Evolutionary conservation across 495 filamentous ascomycete species (phyloP).

Genomic region (Chaetomium fimeti): DNA sequence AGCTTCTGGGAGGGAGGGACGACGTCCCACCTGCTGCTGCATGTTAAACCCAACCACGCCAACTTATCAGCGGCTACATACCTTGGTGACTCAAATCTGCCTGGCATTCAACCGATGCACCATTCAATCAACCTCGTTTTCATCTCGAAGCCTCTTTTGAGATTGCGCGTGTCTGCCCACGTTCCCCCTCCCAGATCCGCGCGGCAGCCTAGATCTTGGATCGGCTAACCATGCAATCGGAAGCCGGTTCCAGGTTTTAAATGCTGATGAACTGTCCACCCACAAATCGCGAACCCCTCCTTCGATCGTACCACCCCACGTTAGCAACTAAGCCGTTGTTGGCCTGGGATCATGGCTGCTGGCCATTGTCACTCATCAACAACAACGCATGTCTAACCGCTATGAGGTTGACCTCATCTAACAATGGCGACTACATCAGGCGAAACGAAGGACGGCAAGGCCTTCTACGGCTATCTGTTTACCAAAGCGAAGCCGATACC

Average conservation of each 20-base stretch:
- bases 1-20: background rate
- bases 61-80: background rate
- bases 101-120: conserved; percentile 14
- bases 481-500: conserved; percentile 61
- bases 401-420: conserved; percentile 3
- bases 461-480: conserved; percentile 83
- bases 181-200: conserved; percentile 3
- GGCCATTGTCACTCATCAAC: background rate
- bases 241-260: conserved; percentile 12
- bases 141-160: background rate
- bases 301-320: conserved; percentile 12
- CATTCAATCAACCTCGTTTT: background rate
- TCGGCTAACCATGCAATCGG: conserved; percentile 2
- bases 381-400: conserved; percentile 4
- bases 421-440: conserved; percentile 29
- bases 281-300: conserved; percentile 15
- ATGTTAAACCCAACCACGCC: conserved; percentile 6
- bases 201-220: conserved; percentile 13
- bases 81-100: conserved; percentile 19
- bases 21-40: background rate
- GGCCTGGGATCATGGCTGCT: conserved; percentile 15
- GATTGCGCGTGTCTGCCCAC: conserved; percentile 1
- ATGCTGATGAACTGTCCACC: conserved; percentile 1
- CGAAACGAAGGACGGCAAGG: conserved; percentile 32
- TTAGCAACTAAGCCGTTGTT: conserved; percentile 1